These are phyloP conservation scores for Schoenoplectus triqueter DNA, from an alignment of 202 grass and related monocot genomes.

Conservation along the genomic window DNA sequence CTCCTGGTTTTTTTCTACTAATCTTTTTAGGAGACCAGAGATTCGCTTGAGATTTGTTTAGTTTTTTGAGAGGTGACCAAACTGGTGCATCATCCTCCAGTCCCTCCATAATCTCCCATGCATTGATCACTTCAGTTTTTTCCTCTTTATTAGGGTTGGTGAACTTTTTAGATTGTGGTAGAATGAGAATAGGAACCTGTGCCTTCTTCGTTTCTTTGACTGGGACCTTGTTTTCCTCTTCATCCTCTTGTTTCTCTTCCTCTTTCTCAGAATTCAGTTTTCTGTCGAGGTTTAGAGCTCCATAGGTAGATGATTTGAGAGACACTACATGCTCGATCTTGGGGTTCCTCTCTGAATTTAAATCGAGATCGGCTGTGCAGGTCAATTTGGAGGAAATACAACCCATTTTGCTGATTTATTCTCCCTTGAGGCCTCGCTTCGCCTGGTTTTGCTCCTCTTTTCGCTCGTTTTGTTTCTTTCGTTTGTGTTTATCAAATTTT, in stretches of 20 bases:
- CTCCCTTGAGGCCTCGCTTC: background rate
- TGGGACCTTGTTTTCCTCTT: slow-evolving; percentile 59
- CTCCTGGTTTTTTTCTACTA: background rate
- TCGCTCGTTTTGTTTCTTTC: slow-evolving; percentile 14
- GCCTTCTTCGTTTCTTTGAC: slow-evolving; percentile 53
- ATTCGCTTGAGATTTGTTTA: slow-evolving; percentile 48
- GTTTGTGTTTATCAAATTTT: slow-evolving; percentile 33
- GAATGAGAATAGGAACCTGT: slow-evolving; percentile 35
- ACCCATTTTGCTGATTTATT: slow-evolving; percentile 45
- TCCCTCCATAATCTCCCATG: slow-evolving; percentile 88
- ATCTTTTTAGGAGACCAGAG: too few species aligned
- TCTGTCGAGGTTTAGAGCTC: slow-evolving; percentile 68
- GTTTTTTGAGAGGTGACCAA: slow-evolving; percentile 69
- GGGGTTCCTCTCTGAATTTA: slow-evolving; percentile 35
- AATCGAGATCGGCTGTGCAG: slow-evolving; percentile 41
- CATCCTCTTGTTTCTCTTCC: slow-evolving; percentile 29
- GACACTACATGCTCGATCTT: slow-evolving; percentile 79
- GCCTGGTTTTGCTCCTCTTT: background rate
- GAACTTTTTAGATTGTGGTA: slow-evolving; percentile 33
- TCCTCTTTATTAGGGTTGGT: slow-evolving; percentile 36
- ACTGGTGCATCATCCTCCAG: slow-evolving; percentile 51
- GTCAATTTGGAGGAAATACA: slow-evolving; percentile 94
- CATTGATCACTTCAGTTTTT: slow-evolving; percentile 79
- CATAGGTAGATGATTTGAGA: slow-evolving; percentile 92
- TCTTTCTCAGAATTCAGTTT: slow-evolving; percentile 39